These are phyloP conservation scores for Emergomyces pasteurianus DNA, from an alignment of 2,329 filamentous ascomycete species.

Conservation along the genomic window DNA sequence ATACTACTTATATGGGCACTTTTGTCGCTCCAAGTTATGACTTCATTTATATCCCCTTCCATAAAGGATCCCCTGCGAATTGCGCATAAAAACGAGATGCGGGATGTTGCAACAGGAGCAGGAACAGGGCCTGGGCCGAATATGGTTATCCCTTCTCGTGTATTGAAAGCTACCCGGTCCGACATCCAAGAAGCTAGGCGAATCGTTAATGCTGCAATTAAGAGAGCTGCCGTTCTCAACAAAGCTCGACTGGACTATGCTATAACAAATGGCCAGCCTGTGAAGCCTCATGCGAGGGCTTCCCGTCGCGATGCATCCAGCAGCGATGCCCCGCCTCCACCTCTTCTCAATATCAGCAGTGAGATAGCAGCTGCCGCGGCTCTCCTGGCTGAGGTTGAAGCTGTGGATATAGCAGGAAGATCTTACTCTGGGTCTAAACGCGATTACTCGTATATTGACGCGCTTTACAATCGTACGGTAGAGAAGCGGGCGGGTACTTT, in stretches of 20 bases:
- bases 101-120: too few relatives aligned
- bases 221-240: neutral
- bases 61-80: neutral
- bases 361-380: slow-evolving; percentile 2
- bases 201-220: neutral
- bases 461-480: neutral
- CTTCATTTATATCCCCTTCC: neutral
- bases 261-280: neutral
- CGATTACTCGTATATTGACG: neutral
- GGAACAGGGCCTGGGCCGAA: too few relatives aligned
- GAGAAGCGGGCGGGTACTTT: neutral
- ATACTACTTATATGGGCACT: neutral
- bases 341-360: slow-evolving; percentile 1
- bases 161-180: neutral
- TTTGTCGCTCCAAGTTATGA: neutral
- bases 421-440: neutral
- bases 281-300: neutral
- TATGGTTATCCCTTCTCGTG: neutral
- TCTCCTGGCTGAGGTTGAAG: slow-evolving; percentile 3
- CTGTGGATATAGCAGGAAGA: neutral
- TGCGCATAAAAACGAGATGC: neutral
- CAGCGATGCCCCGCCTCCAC: neutral
- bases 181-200: slow-evolving; percentile 1
- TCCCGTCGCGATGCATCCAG: neutral
- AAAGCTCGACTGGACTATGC: slow-evolving; percentile 4